Base-by-base conservation (phyloP, 768 basidiomycete species). In the Mycena sanguinolenta region DNA sequence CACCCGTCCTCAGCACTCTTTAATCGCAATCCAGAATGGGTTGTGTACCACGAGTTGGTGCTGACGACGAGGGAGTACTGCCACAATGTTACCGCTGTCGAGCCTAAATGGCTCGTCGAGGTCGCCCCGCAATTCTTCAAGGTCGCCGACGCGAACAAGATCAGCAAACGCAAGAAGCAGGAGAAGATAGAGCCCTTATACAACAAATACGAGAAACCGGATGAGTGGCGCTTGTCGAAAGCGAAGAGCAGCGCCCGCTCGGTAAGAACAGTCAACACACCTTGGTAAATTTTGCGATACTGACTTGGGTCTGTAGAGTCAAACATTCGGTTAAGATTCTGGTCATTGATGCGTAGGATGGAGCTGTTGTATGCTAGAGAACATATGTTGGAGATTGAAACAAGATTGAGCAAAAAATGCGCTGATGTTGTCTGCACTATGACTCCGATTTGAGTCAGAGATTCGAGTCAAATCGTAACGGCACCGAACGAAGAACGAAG, bases 101-200 rank as follows among this genome's bases (percentile, higher is more conserved):
- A 99, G 78, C 97, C 98, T 5, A 98, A 98, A 80, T 99, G 97
- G 98, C 89, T 99, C 10, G 94, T 96, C 21, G 97, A 99, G 77
- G 96, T 97, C 27, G 98, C 97, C 9, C 97, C 98, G 1, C 96
- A 97, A 69, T 98, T 98, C 87, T 99, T 99, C 92, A 95, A 95
- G 81, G 96, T 99, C 52, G 96, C 97, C 3, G 98, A 99, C 80
- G 94, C 90, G 62, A 97, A 96, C 84, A 98, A 98, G 82, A 97
- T 99, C 83, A 96, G 95, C 78, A 97, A 97, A 81, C 89, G 96
- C 74, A 98, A 98, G 87, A 91, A 88, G 81, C 93, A 96, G 80
- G 96, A 97, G 85, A 98, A 96, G 89, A 98, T 98, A 73, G 95
- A 97, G 78, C 97, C 97, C 10, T 80, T 98, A 78, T 98, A 82